Base-by-base conservation (phyloP, 495 filamentous ascomycete genomes). In the Aspergillus wentii region DNA sequence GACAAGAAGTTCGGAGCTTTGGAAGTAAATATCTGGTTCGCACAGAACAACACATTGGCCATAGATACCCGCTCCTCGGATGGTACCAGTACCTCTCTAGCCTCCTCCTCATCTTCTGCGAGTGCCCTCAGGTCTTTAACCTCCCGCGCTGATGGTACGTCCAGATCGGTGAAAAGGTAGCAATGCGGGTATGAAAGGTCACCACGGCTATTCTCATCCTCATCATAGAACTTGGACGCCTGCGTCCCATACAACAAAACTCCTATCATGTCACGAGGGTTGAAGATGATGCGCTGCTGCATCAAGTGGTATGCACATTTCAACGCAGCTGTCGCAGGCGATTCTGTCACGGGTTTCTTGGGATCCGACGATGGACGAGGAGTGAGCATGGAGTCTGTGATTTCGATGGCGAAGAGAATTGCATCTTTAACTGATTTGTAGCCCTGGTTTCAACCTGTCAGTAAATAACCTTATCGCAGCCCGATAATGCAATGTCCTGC, bases 271-370 rank as follows among this genome's bases (percentile, higher is more conserved):
- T 97, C 92, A 53, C 82, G 87, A 0, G 94, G 94, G 45, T 90
- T 90, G 2, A 89, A 89, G 52, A 99, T 96, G 50, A 99, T 96
- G 40, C 94, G 83, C 62, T 95, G 91, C 64, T 96, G 90, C 83
- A 97, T 95, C 37, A 99, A 73, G 37, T 85, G 76, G 50, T 95
- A 94, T 36, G 94, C 91, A 54, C 89, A 95, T 69, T 94, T 94
- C 17, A 99, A 70, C 5, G 94, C 90, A 13, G 94, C 90, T 2
- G 79, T 74, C 1, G 81, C 67, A 1, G 90, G 79, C 15, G 79
- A 81, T 47, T 88, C 85, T 42, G 68, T 78, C 29, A 80, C 74
- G 33, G 75, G 70, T 57, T 91, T 90, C 69, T 84, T 91, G 28
- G 78, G 61, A 49, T 80, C 76, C 15, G 72, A 70, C 1, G 71